These are phyloP conservation scores for Penicillium manginii DNA, from an alignment of 495 filamentous ascomycete species.

Conservation along the genomic window DNA sequence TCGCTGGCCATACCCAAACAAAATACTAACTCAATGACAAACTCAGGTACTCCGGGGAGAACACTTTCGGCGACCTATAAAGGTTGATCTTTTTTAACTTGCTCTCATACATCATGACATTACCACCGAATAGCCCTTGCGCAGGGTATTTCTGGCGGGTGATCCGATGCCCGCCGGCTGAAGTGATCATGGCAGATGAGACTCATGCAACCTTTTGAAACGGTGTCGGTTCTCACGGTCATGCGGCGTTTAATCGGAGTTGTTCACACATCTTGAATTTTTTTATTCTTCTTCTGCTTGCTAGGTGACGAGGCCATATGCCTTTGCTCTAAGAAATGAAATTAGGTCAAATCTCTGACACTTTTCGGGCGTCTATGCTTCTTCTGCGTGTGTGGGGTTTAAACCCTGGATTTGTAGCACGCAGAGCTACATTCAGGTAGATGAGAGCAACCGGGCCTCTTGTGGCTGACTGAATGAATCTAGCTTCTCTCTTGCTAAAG, in stretches of 20 bases:
- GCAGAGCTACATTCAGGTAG: too few species aligned
- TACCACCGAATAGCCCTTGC: not conserved
- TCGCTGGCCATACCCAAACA: not conserved
- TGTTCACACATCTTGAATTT: conserved; percentile 23
- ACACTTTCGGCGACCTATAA: conserved; percentile 82
- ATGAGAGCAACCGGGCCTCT: too few species aligned
- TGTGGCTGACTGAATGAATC: too few species aligned
- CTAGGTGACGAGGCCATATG: conserved; percentile 15
- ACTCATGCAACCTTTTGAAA: conserved; percentile 15
- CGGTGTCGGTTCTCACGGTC: conserved; percentile 17
- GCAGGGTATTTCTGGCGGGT: not conserved
- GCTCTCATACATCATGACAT: conserved; percentile 1
- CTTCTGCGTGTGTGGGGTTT: too few species aligned
- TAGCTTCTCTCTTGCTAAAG: too few species aligned
- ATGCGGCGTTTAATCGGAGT: conserved; percentile 36
- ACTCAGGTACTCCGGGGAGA: conserved; percentile 94
- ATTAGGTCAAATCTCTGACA: conserved; percentile 2
- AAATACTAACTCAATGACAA: conserved; percentile 36
- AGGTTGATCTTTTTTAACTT: conserved; percentile 21
- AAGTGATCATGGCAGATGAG: conserved; percentile 12
- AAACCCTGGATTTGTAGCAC: too few species aligned
- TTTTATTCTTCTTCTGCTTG: conserved; percentile 17
- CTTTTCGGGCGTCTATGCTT: too few species aligned
- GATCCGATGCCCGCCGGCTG: not conserved
- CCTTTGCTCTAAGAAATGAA: conserved; percentile 8